Evolutionary conservation across 495 filamentous ascomycete species (phyloP), one percentile per base, ranked within the genome.

Genomic region (Penicilliopsis zonata): DNA sequence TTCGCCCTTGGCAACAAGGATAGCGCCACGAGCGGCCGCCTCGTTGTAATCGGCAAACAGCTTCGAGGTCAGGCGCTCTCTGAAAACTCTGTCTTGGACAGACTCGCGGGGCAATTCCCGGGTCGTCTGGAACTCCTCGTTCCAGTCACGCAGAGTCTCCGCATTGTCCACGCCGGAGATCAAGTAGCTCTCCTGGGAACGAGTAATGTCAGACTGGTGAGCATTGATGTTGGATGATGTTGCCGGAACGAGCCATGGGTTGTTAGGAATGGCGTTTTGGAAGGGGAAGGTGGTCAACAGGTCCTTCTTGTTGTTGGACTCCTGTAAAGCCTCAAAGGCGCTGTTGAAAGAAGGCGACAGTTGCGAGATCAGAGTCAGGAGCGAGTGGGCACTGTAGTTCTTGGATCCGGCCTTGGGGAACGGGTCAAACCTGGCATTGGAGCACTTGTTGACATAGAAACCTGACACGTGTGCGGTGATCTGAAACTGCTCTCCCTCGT

Each of bases 51-150:
- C 90, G 13, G 92, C 90, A 50, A 93, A 94, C 12, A 96, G 74
- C 64, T 96, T 99, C 12, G 82, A 86, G 10, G 86, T 83, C 37
- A 99, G 65, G 2, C 92, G 75, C 49, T 99, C 90, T 16, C 90
- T 72, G 70, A 96, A 96, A 14, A 99, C 86, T 15, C 90, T 80
- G 43, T 99, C 90, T 49, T 95, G 88, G 13, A 95, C 82, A 19
- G 76, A 82, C 28, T 95, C 87, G 46, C 82, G 85, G 19, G 86
- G 86, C 31, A 96, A 70, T 48, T 99, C 92, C 45, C 83, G 75
- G 3, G 90, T 94, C 4, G 87, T 92, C 49, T 96, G 92, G 55
- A 99, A 94, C 48, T 99, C 92, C 54, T 99, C 92, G 48, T 99
- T 99, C 85, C 92, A 99, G 54, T 99, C 92, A 14, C 92, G 72